These are phyloP conservation scores for Rugonectria rugulosa DNA, from an alignment of 2,329 filamentous ascomycete species.

Conservation along the genomic window DNA sequence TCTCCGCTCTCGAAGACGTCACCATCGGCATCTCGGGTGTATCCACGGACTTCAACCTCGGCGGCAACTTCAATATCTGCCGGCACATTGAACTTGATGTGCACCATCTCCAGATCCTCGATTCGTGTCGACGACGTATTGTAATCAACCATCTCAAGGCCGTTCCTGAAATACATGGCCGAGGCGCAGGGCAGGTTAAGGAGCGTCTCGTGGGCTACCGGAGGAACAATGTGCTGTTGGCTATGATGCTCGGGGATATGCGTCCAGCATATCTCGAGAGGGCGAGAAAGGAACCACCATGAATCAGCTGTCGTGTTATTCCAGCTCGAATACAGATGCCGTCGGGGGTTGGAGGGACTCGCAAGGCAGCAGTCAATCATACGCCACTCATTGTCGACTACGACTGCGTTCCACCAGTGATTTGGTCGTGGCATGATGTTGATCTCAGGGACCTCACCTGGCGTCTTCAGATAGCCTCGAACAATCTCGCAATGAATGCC, in stretches of 20 bases:
- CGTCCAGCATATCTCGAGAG: slow-evolving; percentile 92
- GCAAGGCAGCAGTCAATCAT: slow-evolving; percentile 95
- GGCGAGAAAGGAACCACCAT: slow-evolving; percentile 94
- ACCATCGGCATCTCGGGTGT: slow-evolving; percentile 83
- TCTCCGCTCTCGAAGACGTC: slow-evolving; percentile 95
- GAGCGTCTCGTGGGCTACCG: slow-evolving; percentile 84
- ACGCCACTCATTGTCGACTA: slow-evolving; percentile 95
- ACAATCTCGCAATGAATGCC: slow-evolving; percentile 89
- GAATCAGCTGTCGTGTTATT: slow-evolving; percentile 76
- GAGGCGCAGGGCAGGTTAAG: slow-evolving; percentile 86
- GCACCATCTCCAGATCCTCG: slow-evolving; percentile 92
- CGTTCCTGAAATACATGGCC: slow-evolving; percentile 86
- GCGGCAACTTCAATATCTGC: slow-evolving; percentile 90
- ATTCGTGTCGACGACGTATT: slow-evolving; percentile 87
- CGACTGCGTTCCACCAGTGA: slow-evolving; percentile 96
- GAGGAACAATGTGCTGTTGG: slow-evolving; percentile 93
- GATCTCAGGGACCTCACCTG: slow-evolving; percentile 83
- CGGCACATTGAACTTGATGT: slow-evolving; percentile 87
- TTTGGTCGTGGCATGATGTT: slow-evolving; percentile 87
- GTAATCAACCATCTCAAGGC: slow-evolving; percentile 83
- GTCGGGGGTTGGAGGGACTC: slow-evolving; percentile 85
- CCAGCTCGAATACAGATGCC: slow-evolving; percentile 78
- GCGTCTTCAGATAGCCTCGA: slow-evolving; percentile 87
- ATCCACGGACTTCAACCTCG: slow-evolving; percentile 86
- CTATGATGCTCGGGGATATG: slow-evolving; percentile 87